Percentiles rank a stretch among this genome's conserved stretches.
phyloP scores from a whole-genome alignment of 1,139 yeast species.

The Lizanozyma gosingica region DNA sequence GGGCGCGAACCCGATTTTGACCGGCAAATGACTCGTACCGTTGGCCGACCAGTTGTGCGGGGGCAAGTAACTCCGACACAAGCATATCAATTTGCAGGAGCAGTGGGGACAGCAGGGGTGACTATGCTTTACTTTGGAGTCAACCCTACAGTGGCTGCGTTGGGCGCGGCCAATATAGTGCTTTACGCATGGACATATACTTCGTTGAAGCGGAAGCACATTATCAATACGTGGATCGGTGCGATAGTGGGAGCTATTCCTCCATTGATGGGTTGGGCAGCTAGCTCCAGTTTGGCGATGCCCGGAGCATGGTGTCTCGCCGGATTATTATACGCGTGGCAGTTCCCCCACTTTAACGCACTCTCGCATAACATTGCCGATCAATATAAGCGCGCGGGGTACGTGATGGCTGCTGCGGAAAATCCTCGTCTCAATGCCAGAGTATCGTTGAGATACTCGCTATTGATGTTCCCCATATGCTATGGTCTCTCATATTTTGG shows the following conservation, averaged over 20 bases:
- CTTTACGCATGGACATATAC: constrained; percentile 89
- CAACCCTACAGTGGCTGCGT: constrained; percentile 69
- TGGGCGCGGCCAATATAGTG: constrained; percentile 72
- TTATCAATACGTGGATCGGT: constrained; percentile 95
- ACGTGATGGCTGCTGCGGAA: constrained; percentile 92
- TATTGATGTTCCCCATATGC: constrained; percentile 89
- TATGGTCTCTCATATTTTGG: constrained; percentile 71
- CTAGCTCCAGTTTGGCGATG: constrained; percentile 68
- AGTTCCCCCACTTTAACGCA: constrained; percentile 95
- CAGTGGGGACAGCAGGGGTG: constrained; percentile 66
- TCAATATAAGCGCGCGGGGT: constrained; percentile 88
- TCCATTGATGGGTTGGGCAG: constrained; percentile 99
- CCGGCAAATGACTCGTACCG: constrained; percentile 79
- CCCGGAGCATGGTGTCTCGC: constrained; percentile 98
- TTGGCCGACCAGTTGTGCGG: constrained; percentile 82
- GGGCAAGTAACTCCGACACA: constrained; percentile 68
- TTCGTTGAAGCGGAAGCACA: constrained; percentile 75
- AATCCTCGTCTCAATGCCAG: constrained; percentile 89
- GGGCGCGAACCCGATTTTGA: constrained; percentile 93
- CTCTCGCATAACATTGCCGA: constrained; percentile 80
- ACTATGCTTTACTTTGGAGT: constrained; percentile 68
- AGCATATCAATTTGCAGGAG: constrained; percentile 73
- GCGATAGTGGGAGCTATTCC: constrained; percentile 98
- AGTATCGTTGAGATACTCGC: constrained; percentile 81
- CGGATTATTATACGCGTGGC: constrained; percentile 91